phyloP scores from a whole-genome alignment of 2,329 filamentous ascomycete genomes.

The Pseudonectria buxi region DNA sequence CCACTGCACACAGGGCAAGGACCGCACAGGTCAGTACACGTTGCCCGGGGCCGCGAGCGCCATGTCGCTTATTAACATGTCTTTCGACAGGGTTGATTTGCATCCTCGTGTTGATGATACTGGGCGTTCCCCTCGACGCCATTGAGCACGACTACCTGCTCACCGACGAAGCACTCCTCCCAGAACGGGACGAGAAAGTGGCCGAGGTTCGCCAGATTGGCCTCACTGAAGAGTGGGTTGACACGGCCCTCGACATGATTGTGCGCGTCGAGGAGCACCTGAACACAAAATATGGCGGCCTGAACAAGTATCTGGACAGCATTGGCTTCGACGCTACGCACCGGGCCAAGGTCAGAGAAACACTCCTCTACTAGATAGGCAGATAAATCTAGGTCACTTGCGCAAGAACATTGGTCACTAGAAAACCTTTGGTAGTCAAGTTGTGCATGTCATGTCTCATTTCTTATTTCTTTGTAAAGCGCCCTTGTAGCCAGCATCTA shows the following conservation, averaged over 20 bases:
- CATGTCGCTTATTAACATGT: neutral
- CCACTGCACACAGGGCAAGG: slow-evolving; percentile 87
- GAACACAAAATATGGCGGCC: slow-evolving; percentile 55
- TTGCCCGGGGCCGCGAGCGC: neutral
- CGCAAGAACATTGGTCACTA: neutral
- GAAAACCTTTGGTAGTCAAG: neutral
- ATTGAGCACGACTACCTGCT: slow-evolving; percentile 67
- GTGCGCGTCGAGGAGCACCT: slow-evolving; percentile 51
- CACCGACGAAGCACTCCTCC: slow-evolving; percentile 51
- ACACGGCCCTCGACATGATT: slow-evolving; percentile 61
- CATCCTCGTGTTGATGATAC: slow-evolving; percentile 59
- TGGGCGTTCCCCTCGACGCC: slow-evolving; percentile 49
- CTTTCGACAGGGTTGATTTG: slow-evolving; percentile 59
- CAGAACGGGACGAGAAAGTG: slow-evolving; percentile 57
- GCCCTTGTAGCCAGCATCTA: slow-evolving; percentile 88
- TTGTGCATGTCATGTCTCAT: slow-evolving; percentile 5
- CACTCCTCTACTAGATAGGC: slow-evolving; percentile 33
- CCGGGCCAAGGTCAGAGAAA: slow-evolving; percentile 34
- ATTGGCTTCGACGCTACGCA: slow-evolving; percentile 51
- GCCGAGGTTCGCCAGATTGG: slow-evolving; percentile 65
- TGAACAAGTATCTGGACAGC: slow-evolving; percentile 56
- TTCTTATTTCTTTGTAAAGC: slow-evolving; percentile 62
- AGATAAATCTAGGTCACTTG: neutral
- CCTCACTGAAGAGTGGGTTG: slow-evolving; percentile 64
- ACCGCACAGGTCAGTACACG: slow-evolving; percentile 44